These are phyloP conservation scores for Gnaphalium uliginosum DNA, from an alignment of 129 eudicot species.

Conservation along the genomic window DNA sequence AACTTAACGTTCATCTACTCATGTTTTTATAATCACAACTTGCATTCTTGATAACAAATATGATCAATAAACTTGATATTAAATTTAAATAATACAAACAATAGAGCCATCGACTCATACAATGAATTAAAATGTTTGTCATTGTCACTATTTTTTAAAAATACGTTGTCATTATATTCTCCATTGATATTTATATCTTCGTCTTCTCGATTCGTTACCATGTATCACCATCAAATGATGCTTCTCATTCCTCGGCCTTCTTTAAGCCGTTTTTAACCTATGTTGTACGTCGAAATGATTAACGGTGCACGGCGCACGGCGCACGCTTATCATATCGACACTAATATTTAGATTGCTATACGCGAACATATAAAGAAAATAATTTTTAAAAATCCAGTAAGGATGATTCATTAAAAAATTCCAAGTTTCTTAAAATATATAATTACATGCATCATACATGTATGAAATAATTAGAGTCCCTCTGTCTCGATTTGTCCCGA, in stretches of 20 bases:
- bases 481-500: conserved; percentile 7
- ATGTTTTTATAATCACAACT: background rate
- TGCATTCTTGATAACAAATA: background rate
- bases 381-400: background rate
- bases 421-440: background rate
- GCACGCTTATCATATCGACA: background rate
- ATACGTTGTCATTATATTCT: background rate
- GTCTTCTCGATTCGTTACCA: too few relatives aligned
- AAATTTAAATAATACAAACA: background rate
- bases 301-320: background rate
- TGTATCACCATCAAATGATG: background rate
- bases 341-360: background rate
- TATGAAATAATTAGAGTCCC: background rate
- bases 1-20: background rate
- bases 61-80: background rate
- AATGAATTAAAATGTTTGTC: background rate
- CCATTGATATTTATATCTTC: background rate
- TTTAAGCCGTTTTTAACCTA: background rate
- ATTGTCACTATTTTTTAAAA: background rate
- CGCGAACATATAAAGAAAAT: background rate
- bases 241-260: background rate
- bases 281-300: background rate
- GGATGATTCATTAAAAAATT: background rate
- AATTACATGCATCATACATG: background rate
- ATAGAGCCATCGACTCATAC: background rate